phyloP scores from a whole-genome alignment of 148 eudicot species.

The Rhododendron henanense region DNA sequence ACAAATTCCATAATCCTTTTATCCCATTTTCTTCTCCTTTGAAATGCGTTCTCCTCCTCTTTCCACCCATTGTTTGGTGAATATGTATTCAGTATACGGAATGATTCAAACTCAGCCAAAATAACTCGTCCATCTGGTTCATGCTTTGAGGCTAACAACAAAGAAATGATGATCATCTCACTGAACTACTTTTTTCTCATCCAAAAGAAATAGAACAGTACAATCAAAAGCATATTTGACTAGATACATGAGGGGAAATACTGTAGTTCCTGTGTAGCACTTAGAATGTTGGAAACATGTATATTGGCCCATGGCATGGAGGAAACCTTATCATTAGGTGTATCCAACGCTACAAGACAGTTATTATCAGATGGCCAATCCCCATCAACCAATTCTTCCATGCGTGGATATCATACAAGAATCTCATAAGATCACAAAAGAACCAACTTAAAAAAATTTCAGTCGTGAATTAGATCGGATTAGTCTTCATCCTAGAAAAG shows the following conservation, averaged over 20 bases:
- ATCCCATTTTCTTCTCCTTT: constrained; percentile 98
- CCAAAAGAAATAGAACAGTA: neutral
- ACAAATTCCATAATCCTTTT: constrained; percentile 86
- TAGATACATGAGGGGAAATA: neutral
- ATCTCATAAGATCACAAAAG: neutral
- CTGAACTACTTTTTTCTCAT: neutral
- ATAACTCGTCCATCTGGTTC: constrained; percentile 96
- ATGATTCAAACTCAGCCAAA: constrained; percentile 85
- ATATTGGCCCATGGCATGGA: neutral
- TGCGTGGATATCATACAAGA: neutral
- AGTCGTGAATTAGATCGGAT: neutral
- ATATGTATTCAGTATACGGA: constrained; percentile 78
- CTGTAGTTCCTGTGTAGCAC: neutral
- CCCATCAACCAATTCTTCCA: neutral
- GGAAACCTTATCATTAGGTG: neutral
- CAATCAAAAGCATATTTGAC: neutral
- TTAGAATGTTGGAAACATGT: neutral
- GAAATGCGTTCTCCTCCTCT: constrained; percentile 88
- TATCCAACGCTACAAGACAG: neutral
- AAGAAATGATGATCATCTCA: constrained; percentile 9
- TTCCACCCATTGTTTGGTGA: constrained; percentile 99
- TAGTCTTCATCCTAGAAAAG: neutral
- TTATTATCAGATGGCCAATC: neutral
- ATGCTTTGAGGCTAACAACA: constrained; percentile 68
- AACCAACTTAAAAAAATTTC: neutral